A percentile compares a stretch with the other conserved stretches of the same genome.
phyloP scores from a whole-genome alignment of 2,329 filamentous ascomycete species.

The Scytalidium lignicola region DNA sequence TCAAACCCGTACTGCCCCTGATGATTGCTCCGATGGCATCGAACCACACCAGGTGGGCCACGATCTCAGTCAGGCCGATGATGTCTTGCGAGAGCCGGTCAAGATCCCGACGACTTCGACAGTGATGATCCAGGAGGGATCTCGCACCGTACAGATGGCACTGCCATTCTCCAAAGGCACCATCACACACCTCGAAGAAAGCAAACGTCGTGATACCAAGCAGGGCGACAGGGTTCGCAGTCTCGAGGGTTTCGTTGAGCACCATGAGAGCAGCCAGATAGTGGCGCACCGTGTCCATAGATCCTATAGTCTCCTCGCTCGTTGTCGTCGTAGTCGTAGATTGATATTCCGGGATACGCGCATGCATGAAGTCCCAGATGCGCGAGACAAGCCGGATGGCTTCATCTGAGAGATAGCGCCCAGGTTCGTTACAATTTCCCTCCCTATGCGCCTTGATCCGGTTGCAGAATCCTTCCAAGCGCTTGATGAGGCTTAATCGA shows the following conservation, averaged over 20 bases:
- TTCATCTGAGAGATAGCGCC: neutral
- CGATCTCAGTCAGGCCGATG: conserved; percentile 32
- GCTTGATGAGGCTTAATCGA: neutral
- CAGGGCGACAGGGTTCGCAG: conserved; percentile 35
- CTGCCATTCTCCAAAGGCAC: conserved; percentile 34
- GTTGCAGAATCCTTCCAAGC: neutral
- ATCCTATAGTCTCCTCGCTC: neutral
- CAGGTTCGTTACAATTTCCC: neutral
- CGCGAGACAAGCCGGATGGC: neutral
- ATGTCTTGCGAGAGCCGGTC: conserved; percentile 28
- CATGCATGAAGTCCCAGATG: neutral
- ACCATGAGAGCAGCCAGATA: conserved; percentile 31
- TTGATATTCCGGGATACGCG: neutral
- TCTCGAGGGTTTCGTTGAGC: conserved; percentile 33
- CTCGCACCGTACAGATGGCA: conserved; percentile 35
- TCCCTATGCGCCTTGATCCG: neutral
- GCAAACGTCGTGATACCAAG: conserved; percentile 40
- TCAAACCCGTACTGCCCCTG: conserved; percentile 15
- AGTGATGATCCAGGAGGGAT: conserved; percentile 36
- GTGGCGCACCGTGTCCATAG: conserved; percentile 18
- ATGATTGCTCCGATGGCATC: conserved; percentile 31
- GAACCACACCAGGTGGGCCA: conserved; percentile 37
- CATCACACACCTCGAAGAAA: conserved; percentile 38
- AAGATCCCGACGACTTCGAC: conserved; percentile 29
- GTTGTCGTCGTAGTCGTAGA: neutral